Conservation (phyloP, 2,329 filamentous ascomycete species). For the Madurella fahalii region DNA sequence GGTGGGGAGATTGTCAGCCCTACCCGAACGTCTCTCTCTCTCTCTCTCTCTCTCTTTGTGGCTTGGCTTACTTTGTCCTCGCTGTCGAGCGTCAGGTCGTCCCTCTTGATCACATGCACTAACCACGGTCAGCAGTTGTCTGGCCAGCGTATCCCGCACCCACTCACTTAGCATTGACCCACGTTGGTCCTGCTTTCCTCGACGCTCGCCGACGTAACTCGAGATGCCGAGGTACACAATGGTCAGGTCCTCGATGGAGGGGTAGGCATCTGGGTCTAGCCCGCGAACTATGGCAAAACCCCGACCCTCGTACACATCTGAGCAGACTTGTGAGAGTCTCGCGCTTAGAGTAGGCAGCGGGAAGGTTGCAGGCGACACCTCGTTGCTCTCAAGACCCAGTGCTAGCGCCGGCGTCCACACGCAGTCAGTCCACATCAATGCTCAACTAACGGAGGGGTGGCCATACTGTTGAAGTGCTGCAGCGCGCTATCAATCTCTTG, state of each 20-base stretch:
- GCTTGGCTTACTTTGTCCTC: conserved; percentile 48
- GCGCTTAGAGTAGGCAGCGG: conserved; percentile 16
- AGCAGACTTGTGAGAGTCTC: conserved; percentile 9
- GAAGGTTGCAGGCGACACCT: conserved; percentile 17
- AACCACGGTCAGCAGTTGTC: background rate
- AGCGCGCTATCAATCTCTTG: conserved; percentile 18
- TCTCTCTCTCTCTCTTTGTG: no score
- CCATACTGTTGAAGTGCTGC: conserved; percentile 16
- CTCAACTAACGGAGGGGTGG: background rate
- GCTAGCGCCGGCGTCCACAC: background rate
- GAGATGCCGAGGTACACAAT: conserved; percentile 22
- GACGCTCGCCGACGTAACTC: conserved; percentile 15
- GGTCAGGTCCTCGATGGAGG: conserved; percentile 14
- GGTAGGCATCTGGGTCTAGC: conserved; percentile 20
- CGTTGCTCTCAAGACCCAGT: conserved; percentile 12
- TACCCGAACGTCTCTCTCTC: no score
- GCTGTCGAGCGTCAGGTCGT: conserved; percentile 10
- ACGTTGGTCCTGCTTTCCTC: conserved; percentile 22
- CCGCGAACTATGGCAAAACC: conserved; percentile 22
- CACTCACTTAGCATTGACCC: conserved; percentile 15
- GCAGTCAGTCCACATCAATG: background rate
- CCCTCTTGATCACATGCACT: background rate
- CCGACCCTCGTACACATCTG: conserved; percentile 17
- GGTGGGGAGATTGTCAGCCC: no score
- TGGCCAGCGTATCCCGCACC: no score